Base-by-base conservation (phyloP, 2,329 filamentous ascomycete genomes). In the Fusarium algeriense region DNA sequence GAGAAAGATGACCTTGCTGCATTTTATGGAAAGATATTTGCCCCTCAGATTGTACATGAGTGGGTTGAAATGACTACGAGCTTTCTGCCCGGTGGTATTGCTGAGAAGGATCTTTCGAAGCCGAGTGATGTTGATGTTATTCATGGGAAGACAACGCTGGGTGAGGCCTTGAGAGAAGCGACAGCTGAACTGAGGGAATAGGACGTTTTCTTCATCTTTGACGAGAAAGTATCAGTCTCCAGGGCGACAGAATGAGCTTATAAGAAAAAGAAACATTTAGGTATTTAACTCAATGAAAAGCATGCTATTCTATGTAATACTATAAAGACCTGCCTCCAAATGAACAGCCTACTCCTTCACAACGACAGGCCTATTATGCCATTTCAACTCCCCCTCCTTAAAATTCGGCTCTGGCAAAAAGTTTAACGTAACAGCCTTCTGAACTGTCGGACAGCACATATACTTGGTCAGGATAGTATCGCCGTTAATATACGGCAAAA, bases 1-100 rank as follows among this genome's bases (percentile, higher is more conserved):
- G 71, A 70, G 19, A 74, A 64, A 26, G 37, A 73, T 1, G 58
- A 78, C 15, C 54, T 80, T 10, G 44, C 41, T 2, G 60, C 32
- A 0, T 79, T 74, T 35, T 79, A 69, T 26, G 43, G 58, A 7
- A 23, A 65, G 5, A 26, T 78, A 2, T 75, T 80, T 37, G 75
- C 77, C 11, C 64, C 71, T 0, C 45, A 67, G n/a, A 67, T 75
- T 3, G 73, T 77, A 4, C 50, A 64, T 5, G 67, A 74, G 5
- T 80, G 76, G 73, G 76, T 78, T 17, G 79, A 80, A 45, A 80
- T 80, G 79, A 49, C 75, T 0, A 61, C n/a, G 48, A 71, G 74
- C 26, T 75, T 80, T 38, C 65, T 80, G 12, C 76, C 76, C 0
- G 78, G 76, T 0, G 78, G 78, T 0, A 53, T 74, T 11, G 66